Evolutionary conservation across 495 filamentous ascomycete genomes (phyloP).

Genomic region (Lasiosphaeriaceae sp.): DNA sequence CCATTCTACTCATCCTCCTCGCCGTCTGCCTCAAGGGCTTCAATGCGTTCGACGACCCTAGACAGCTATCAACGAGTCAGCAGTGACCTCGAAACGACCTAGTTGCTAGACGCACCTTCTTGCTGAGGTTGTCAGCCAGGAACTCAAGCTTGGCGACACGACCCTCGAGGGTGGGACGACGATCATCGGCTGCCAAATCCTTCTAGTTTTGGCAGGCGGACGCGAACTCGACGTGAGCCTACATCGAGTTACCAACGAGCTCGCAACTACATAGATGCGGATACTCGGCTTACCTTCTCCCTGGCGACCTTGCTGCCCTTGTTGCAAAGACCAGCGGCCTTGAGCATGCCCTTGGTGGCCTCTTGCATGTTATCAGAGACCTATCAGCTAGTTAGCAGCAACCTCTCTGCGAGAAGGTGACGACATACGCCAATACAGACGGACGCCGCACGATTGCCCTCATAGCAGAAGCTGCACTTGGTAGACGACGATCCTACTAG

Average conservation of each 20-base stretch:
- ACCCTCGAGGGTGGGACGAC: not conserved
- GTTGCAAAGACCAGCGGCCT: not conserved
- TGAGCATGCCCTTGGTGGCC: not conserved
- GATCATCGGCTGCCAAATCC: not conserved
- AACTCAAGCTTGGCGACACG: not conserved
- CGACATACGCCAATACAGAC: not conserved
- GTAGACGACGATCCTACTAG: not conserved
- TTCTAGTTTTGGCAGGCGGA: not conserved
- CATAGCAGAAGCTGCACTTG: not conserved
- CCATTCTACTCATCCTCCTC: not conserved
- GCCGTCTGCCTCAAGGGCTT: not conserved
- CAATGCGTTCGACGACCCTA: not conserved
- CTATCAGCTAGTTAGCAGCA: not conserved
- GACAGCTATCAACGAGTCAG: not conserved
- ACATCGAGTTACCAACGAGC: not conserved
- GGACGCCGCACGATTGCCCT: not conserved
- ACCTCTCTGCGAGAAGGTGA: not conserved
- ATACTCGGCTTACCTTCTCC: not conserved
- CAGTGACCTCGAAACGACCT: not conserved
- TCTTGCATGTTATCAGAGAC: not conserved
- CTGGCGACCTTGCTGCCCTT: not conserved
- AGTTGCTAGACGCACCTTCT: not conserved
- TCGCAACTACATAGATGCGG: not conserved
- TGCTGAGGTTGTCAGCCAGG: not conserved
- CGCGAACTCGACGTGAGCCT: not conserved